Base-by-base conservation (phyloP, 768 basidiomycete species). In the Cystofilobasidium macerans region DNA sequence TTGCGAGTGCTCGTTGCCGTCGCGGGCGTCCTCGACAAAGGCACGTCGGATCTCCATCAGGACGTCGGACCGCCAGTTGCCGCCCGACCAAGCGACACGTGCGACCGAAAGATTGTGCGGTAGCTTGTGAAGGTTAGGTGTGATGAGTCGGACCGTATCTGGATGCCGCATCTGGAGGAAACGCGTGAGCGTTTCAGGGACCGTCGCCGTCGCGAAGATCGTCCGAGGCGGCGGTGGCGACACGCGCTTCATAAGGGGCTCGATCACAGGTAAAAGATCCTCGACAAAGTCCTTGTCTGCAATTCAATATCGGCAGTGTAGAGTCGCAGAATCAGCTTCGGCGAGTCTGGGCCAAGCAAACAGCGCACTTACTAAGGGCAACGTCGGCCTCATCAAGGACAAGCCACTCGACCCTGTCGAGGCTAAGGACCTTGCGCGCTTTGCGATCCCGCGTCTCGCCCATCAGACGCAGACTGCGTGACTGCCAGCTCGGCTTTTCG, bases 301-400 rank as follows among this genome's bases (percentile, higher is more conserved):
- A 43, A 13, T 42, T 13, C 32, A 58, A 42, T 14, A 22, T 24
- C 22, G 59, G 24, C 13, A n/a, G n/a, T n/a, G n/a, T n/a, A n/a
- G n/a, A n/a, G n/a, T n/a, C n/a, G n/a, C n/a, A n/a, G n/a, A n/a
- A n/a, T 53, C 45, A 48, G 24, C 45, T 18, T 20, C 45, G 7
- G 14, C 12, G 20, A 30, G 30, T 13, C n/a, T 20, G 26, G 42
- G 28, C 8, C 24, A 38, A n/a, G 20, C 7, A 28, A 47, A 51
- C 12, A 24, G n/a, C 40, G 9, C 16, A 75, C 82, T 58, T 69
- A 88, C 91, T 89, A 61, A 94, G 86, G 16, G 93, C 78, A 57
- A 95, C 83, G 73, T 94, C 92, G 0, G 92, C 91, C 73, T 95
- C 91, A 68, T 95, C 92, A 1, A 94, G 78, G 3, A 93, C 80